Evolutionary conservation across 2,329 filamentous ascomycete species (phyloP).

Genomic region (Immersiporthe knoxdaviesiana): DNA sequence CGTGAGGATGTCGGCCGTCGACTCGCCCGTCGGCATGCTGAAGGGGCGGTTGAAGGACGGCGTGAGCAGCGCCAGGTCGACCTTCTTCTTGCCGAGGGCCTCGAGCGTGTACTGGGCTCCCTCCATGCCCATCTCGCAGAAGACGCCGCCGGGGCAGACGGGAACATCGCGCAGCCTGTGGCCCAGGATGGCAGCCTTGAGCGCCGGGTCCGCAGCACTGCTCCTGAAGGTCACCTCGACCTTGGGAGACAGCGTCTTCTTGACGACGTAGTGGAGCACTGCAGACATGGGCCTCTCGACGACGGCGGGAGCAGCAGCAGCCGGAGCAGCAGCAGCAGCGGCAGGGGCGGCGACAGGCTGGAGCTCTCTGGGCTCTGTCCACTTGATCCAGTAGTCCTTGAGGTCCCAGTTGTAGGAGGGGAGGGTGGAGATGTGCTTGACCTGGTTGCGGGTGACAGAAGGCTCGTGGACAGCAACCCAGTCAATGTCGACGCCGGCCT

Average conservation of each 20-base stretch:
- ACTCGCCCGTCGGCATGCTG: constrained; percentile 22
- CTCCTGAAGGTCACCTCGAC: constrained; percentile 24
- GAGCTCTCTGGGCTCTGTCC: constrained; percentile 21
- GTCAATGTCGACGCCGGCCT: constrained; percentile 22
- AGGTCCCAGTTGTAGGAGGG: constrained; percentile 25
- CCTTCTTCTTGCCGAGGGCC: constrained; percentile 20
- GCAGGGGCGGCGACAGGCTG: background rate
- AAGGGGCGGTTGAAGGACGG: constrained; percentile 24
- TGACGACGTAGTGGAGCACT: constrained; percentile 25
- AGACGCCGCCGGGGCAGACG: constrained; percentile 24
- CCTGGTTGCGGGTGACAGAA: constrained; percentile 13
- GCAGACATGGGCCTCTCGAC: constrained; percentile 21
- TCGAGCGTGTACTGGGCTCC: constrained; percentile 23
- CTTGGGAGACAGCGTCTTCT: constrained; percentile 24
- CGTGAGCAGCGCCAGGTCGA: constrained; percentile 17
- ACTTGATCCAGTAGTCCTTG: constrained; percentile 28
- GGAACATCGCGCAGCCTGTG: constrained; percentile 25
- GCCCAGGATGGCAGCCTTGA: constrained; percentile 22
- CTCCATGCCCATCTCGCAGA: constrained; percentile 24
- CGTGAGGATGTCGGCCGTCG: constrained; percentile 22
- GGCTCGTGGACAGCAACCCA: constrained; percentile 24
- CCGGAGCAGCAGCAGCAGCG: background rate
- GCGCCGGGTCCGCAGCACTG: constrained; percentile 18
- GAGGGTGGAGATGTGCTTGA: constrained; percentile 20
- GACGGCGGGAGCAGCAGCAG: constrained; percentile 6